A percentile compares a stretch with the other conserved stretches of the same genome.
Evolutionary conservation across 176 grass and related monocot genomes (phyloP).

Genomic region (Secale cereale): DNA sequence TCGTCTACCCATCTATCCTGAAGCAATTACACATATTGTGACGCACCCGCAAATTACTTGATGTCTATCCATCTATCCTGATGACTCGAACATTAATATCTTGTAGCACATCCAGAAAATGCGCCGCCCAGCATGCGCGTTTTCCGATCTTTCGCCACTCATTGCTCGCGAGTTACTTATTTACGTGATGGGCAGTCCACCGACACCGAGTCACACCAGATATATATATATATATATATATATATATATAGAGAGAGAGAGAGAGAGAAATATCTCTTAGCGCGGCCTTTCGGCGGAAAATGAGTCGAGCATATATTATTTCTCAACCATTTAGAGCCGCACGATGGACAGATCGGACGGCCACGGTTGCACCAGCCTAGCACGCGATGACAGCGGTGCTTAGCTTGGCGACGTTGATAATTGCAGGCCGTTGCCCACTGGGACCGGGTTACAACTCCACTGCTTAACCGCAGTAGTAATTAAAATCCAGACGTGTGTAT

Average conservation of each 20-base stretch:
- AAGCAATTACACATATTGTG: neutral
- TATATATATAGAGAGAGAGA: no score
- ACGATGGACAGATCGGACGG: neutral
- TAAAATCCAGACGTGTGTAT: neutral
- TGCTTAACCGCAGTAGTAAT: slow-evolving; percentile 6
- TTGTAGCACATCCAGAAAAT: neutral
- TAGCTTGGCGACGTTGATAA: neutral
- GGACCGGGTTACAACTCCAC: neutral
- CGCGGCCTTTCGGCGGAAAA: neutral
- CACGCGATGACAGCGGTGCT: slow-evolving; percentile 8
- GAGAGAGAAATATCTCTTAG: neutral
- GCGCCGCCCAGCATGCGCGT: neutral
- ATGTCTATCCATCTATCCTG: neutral
- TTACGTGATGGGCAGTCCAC: neutral
- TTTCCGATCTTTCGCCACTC: neutral
- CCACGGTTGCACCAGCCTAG: neutral
- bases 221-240: neutral
- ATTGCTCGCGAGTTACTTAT: neutral
- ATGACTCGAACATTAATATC: neutral
- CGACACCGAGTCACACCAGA: no score
- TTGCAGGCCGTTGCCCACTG: neutral
- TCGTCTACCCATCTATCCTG: neutral
- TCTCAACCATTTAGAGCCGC: neutral
- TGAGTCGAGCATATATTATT: neutral
- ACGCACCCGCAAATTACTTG: neutral